Conservation (phyloP, 441 rosid genomes). For the Theobroma grandiflorum region DNA sequence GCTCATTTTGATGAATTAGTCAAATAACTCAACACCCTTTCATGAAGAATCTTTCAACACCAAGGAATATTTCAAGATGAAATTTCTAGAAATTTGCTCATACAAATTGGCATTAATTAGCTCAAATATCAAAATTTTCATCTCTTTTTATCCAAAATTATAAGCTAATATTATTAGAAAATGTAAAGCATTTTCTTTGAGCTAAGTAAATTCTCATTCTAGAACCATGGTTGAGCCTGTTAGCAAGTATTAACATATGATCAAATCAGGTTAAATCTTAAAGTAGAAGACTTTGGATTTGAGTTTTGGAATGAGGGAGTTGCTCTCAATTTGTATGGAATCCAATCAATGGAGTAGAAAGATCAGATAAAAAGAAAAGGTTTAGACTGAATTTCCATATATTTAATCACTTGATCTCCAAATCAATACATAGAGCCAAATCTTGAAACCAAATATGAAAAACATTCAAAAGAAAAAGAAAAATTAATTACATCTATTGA, state of each 20-base stretch:
- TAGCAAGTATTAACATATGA: no score
- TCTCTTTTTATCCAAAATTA: neutral
- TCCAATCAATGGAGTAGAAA: neutral
- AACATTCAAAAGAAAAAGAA: no score
- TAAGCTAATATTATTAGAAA: neutral
- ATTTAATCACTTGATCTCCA: neutral
- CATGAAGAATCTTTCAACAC: neutral
- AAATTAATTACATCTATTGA: neutral
- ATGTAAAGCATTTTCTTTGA: neutral
- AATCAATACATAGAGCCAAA: neutral
- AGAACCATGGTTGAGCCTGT: no score
- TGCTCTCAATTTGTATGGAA: neutral
- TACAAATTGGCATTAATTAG: neutral
- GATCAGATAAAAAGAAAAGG: neutral
- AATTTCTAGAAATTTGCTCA: no score
- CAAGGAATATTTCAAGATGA: neutral
- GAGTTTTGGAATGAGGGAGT: neutral
- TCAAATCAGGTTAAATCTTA: neutral
- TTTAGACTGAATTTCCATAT: neutral
- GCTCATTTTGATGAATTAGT: neutral
- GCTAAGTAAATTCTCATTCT: no score
- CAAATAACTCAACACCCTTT: neutral
- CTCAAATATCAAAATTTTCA: no score
- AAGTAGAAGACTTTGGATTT: neutral
- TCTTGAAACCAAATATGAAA: neutral